Evolutionary conservation across 1,284 basidiomycete species (phyloP), one percentile per base, ranked within the genome.

Genomic region (Trichosporon coremiiforme): DNA sequence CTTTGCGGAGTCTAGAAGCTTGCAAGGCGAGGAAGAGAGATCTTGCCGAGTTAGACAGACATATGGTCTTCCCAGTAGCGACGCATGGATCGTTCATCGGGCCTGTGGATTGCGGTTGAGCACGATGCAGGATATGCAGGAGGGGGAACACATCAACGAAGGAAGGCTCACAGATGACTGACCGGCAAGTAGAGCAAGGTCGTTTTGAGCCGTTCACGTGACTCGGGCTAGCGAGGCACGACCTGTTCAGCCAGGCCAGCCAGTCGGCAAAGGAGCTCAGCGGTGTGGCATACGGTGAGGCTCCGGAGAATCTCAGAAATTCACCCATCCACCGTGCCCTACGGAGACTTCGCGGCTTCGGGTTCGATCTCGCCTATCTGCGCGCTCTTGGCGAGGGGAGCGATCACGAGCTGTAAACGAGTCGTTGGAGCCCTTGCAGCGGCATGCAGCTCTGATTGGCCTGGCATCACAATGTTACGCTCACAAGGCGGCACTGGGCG

Each of bases 281-380:
- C 41, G 41, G 41, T 45, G 41, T 45, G 41, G 41, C 41, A 45
- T 9, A 17, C 41, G 15, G 15, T 15, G 41, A 15, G 41, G 41
- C 17, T 45, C 17, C 41, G 41, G 41, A 15, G 41, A 45, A 45
- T 17, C 41, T 45, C 41, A 45, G 41, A 45, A 45, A 45, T n/a
- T 45, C 41, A 45, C 41, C 4, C 41, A 45, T 3, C 36, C 41
- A 45, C 41, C 41, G 41, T 45, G 41, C 41, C 41, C 41, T n/a
- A 15, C 41, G 15, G 41, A 22, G 47, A 6, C 47, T 53, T 53
- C 47, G 47, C 20, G n/a, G n/a, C 47, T 53, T 53, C 20, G 47
- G 47, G 47, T 17, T 45, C 41, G 41, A 45, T 45, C 47, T 53
- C 47, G 47, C 47, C 20, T 53, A 53, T 53, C 47, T 53, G 47